Conservation (phyloP, 2,329 filamentous ascomycete genomes). For the Thermothelomyces thermophilus region DNA sequence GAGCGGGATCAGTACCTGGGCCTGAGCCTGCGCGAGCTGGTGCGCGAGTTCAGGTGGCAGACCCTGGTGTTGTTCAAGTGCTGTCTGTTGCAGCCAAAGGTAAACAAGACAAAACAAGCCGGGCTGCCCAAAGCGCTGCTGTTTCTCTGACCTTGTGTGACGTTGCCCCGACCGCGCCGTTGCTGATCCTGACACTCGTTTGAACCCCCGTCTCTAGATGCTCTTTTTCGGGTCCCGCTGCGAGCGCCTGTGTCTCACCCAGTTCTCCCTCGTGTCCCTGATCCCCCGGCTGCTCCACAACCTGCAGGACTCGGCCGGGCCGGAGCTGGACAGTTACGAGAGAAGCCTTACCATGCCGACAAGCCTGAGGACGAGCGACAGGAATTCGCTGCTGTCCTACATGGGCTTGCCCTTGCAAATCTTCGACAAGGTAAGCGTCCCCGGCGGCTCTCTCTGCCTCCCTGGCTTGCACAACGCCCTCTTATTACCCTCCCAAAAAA, state of each 20-base stretch:
- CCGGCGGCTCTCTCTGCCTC: no score
- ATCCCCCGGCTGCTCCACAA: constrained; percentile 88
- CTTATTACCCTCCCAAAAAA: no score
- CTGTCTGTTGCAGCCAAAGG: constrained; percentile 89
- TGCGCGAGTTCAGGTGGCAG: constrained; percentile 92
- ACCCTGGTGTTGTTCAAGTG: constrained; percentile 92
- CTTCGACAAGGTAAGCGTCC: constrained; percentile 73
- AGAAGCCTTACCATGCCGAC: constrained; percentile 69
- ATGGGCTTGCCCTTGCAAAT: constrained; percentile 94
- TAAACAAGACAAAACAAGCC: constrained; percentile 32
- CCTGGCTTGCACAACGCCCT: no score
- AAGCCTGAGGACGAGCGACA: constrained; percentile 84
- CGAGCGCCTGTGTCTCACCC: constrained; percentile 94
- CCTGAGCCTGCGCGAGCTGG: constrained; percentile 79
- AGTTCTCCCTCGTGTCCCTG: constrained; percentile 91
- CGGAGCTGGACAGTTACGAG: constrained; percentile 81
- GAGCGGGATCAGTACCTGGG: constrained; percentile 84
- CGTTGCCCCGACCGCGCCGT: no score
- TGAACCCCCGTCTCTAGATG: constrained; percentile 56
- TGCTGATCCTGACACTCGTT: background rate
- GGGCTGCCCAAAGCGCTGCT: background rate
- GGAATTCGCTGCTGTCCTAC: constrained; percentile 80
- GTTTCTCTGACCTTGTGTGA: background rate
- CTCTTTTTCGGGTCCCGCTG: constrained; percentile 97
- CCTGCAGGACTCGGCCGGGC: constrained; percentile 91